A percentile compares a stretch with the other conserved stretches of the same genome.
phyloP scores from a whole-genome alignment of 164 flowering plant species.

The grape (Vitis vinifera) region DNA sequence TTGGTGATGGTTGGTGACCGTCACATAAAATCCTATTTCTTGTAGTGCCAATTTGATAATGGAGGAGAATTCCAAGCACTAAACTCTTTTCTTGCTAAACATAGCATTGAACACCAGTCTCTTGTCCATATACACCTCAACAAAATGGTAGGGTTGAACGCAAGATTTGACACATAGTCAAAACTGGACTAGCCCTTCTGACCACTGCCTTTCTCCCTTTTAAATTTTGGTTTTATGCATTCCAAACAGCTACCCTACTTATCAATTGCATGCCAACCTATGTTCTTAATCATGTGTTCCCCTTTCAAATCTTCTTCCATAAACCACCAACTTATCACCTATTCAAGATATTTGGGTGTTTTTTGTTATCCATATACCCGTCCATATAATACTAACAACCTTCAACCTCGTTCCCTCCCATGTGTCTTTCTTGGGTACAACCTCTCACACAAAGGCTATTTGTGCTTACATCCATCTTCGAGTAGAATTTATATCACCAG shows the following conservation, averaged over 20 bases:
- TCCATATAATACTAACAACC: no score
- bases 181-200: constrained; percentile 16
- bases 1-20: no score
- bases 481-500: no score
- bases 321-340: no score
- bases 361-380: no score
- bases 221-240: constrained; percentile 20
- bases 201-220: constrained; percentile 8
- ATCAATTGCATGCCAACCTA: constrained; percentile 17
- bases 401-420: no score
- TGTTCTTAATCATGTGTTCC: background rate
- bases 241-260: constrained; percentile 12
- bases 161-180: constrained; percentile 5
- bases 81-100: background rate
- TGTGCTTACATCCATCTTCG: no score
- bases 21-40: no score
- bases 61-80: constrained; percentile 14
- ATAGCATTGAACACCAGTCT: constrained; percentile 10
- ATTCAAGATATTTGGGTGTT: no score
- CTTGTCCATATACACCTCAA: constrained; percentile 23
- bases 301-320: constrained; percentile 1
- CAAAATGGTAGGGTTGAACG: constrained; percentile 16
- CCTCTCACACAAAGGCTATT: no score
- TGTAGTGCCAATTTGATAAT: constrained; percentile 4
- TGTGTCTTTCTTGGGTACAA: no score